Base-by-base conservation (phyloP, 768 basidiomycete genomes). In the Pholiota microspora region DNA sequence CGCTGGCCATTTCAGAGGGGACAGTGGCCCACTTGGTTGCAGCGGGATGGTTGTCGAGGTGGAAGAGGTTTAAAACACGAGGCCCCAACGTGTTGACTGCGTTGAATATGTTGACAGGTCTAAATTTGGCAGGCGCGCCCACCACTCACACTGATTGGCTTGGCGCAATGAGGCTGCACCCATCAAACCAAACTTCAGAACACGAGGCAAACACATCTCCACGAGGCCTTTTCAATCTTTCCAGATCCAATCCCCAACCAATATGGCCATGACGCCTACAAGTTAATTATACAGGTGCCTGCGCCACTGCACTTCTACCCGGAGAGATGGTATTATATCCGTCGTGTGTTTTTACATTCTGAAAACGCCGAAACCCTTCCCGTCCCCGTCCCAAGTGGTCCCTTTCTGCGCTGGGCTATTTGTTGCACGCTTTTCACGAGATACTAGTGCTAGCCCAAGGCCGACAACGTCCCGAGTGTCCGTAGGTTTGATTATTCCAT, bases 381-480 rank as follows among this genome's bases (percentile, higher is more conserved):
- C 77, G 53, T 78, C 74, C 3, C 86, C 88, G 60, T 88, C 87
- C 89, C 90, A 91, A 4, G 88, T 86, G 27, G 81, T 79, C 15
- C 72, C 48, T 25, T 36, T 62, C 6, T 58, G 53, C n/a, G 55
- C 47, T 16, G 53, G 36, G 2, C 58, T 54, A 24, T 53, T 54
- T 56, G 42, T 36, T 52, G 59, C 53, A 50, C 47, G 31, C 38
- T 32, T 58, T 59, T 74, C 72, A 57, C 83, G 75, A 24, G 79
- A 80, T 46, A 89, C 83, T n/a, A 98, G 75, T 8, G 87, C 89
- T 7, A 98, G 80, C n/a, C 86, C 89, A 4, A 98, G 77, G 4
- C 94, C 95, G 40, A 97, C 79, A 0, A 90, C 86, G 69, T 94
- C 88, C 53, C 94, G 77, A 0, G 94, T 97, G 63, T 97, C 94